These are phyloP conservation scores for Bocquillonia castaneifolia DNA, from an alignment of 441 rosid species.

Conservation along the genomic window DNA sequence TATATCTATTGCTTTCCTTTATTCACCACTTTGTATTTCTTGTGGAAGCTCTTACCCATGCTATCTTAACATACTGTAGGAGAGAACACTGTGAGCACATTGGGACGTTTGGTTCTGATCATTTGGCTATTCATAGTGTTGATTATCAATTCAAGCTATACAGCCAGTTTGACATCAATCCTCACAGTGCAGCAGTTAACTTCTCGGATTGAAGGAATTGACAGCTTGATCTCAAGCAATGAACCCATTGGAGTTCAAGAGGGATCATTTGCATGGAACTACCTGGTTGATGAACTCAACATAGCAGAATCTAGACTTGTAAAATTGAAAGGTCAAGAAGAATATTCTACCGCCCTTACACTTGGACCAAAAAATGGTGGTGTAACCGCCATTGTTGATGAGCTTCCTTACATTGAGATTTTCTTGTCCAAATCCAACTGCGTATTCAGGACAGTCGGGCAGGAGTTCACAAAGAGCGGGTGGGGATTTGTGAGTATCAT, in stretches of 20 bases:
- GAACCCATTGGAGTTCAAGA: slow-evolving; percentile 91
- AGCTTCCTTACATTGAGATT: slow-evolving; percentile 78
- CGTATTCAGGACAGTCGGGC: slow-evolving; percentile 68
- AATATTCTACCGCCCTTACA: slow-evolving; percentile 51
- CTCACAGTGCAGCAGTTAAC: slow-evolving; percentile 85
- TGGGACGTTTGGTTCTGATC: slow-evolving; percentile 81
- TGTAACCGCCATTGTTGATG: slow-evolving; percentile 87
- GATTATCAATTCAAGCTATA: slow-evolving; percentile 95
- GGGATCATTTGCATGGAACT: slow-evolving; percentile 75
- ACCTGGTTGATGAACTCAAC: slow-evolving; percentile 70
- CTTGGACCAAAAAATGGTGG: slow-evolving; percentile 67
- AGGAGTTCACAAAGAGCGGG: slow-evolving; percentile 83
- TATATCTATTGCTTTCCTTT: slow-evolving; percentile 14
- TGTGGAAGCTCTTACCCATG: slow-evolving; percentile 9
- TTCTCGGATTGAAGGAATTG: slow-evolving; percentile 76
- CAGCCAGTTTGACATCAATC: slow-evolving; percentile 93
- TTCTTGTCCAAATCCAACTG: slow-evolving; percentile 66
- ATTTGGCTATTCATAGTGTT: slow-evolving; percentile 89
- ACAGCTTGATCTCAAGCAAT: slow-evolving; percentile 50
- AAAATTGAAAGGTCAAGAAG: slow-evolving; percentile 43
- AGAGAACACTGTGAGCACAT: slow-evolving; percentile 81
- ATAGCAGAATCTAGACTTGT: slow-evolving; percentile 65
- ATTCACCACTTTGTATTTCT: background rate
- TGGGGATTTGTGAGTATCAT: slow-evolving; percentile 89
- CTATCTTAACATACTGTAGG: slow-evolving; percentile 43